Conservation (phyloP, 768 basidiomycete species). For the Gloeophyllum trabeum region DNA sequence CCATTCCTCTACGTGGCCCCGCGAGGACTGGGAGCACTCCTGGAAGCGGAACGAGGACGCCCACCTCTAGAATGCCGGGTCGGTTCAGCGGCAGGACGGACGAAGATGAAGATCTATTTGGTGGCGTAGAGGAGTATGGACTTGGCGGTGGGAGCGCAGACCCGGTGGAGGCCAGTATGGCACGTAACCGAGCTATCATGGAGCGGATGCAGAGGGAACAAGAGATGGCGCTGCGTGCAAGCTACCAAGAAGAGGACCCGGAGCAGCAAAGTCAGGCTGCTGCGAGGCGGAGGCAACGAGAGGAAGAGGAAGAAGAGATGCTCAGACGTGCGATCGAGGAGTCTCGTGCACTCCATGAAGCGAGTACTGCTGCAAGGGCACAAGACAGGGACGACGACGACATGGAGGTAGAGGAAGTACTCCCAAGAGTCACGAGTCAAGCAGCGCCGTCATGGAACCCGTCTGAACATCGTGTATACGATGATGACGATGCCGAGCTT, state of each 20-base stretch:
- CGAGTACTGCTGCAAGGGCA: conserved; percentile 9
- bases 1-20: conserved; percentile 1
- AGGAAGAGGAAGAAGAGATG: conserved; percentile 44
- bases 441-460: conserved; percentile 2
- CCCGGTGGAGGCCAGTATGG: conserved; percentile 51
- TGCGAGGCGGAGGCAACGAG: conserved; percentile 1
- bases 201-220: conserved; percentile 57
- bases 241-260: conserved; percentile 32
- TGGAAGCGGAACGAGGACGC: conserved; percentile 4
- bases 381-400: conserved; percentile 8
- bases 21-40: not conserved
- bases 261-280: conserved; percentile 10
- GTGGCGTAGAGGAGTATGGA: conserved; percentile 12
- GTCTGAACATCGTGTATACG: conserved; percentile 40
- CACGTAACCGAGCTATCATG: conserved; percentile 46
- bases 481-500: conserved; percentile 80
- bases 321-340: conserved; percentile 50
- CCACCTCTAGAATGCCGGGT: conserved; percentile 5
- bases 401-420: conserved; percentile 14
- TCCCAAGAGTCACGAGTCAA: conserved; percentile 9
- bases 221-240: conserved; percentile 51
- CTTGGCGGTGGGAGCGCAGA: conserved; percentile 10
- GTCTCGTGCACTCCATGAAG: conserved; percentile 35
- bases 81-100: conserved; percentile 4
- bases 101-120: conserved; percentile 7